Evolutionary conservation across 352 stramenopile species (phyloP).

Genomic region (Phytophthora gonapodyides): DNA sequence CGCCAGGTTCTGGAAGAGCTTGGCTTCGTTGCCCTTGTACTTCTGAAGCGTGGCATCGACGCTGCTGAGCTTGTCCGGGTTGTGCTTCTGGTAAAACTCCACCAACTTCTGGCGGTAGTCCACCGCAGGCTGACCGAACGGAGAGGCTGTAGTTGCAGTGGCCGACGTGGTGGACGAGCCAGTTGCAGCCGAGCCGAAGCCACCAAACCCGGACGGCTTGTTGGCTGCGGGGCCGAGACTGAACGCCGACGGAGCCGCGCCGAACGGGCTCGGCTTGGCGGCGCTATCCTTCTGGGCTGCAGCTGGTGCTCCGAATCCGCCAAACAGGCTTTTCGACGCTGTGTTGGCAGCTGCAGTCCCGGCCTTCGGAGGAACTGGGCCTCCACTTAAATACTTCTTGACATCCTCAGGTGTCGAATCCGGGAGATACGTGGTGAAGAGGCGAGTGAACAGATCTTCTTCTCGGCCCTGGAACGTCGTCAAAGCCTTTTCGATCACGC

Average conservation of each 20-base stretch:
- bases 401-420: slow-evolving; percentile 60
- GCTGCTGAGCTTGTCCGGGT: slow-evolving; percentile 85
- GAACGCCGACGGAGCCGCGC: slow-evolving; percentile 29
- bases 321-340: slow-evolving; percentile 27
- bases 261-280: slow-evolving; percentile 29
- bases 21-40: slow-evolving; percentile 87
- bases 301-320: slow-evolving; percentile 24
- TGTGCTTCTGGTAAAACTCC: slow-evolving; percentile 93
- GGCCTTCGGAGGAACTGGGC: slow-evolving; percentile 51
- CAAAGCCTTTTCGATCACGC: slow-evolving; percentile 57
- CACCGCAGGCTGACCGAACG: slow-evolving; percentile 49
- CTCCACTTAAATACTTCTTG: slow-evolving; percentile 64
- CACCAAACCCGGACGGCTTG: slow-evolving; percentile 34
- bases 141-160: slow-evolving; percentile 22
- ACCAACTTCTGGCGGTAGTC: slow-evolving; percentile 74
- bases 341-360: slow-evolving; percentile 8
- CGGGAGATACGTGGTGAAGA: slow-evolving; percentile 69
- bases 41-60: slow-evolving; percentile 90
- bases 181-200: slow-evolving; percentile 23
- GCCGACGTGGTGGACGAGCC: slow-evolving; percentile 20
- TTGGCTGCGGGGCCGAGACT: slow-evolving; percentile 31
- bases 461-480: slow-evolving; percentile 60
- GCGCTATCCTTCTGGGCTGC: slow-evolving; percentile 23
- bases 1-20: slow-evolving; percentile 74
- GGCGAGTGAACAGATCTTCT: slow-evolving; percentile 56